Evolutionary conservation across 106 monocot genomes (phyloP).

Genomic region (Acorus calamus): DNA sequence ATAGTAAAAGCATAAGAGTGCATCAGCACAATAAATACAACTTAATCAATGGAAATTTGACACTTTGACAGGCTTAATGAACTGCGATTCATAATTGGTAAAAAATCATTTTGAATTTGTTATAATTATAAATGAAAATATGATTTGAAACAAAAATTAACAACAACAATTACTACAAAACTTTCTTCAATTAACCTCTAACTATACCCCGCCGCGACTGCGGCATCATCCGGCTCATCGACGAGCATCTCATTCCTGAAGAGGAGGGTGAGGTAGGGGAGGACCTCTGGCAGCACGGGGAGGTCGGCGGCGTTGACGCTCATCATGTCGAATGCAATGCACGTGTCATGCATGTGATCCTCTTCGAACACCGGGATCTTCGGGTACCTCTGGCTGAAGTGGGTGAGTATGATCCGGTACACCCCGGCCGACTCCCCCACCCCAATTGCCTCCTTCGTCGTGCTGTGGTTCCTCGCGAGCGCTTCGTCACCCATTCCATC

Average conservation of each 20-base stretch:
- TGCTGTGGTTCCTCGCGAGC: slow-evolving; percentile 83
- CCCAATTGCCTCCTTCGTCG: slow-evolving; percentile 77
- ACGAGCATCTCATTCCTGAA: slow-evolving; percentile 64
- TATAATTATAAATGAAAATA: too few relatives aligned
- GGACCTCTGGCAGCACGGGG: slow-evolving; percentile 61
- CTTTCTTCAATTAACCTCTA: too few relatives aligned
- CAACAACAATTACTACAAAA: too few relatives aligned
- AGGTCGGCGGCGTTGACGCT: slow-evolving; percentile 76
- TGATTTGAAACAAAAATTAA: too few relatives aligned
- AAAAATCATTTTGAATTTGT: too few relatives aligned
- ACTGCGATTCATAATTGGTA: too few relatives aligned
- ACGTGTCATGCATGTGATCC: slow-evolving; percentile 69
- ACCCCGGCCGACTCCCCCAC: slow-evolving; percentile 61
- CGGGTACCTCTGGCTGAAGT: slow-evolving; percentile 96
- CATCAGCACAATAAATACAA: too few relatives aligned
- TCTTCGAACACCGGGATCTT: slow-evolving; percentile 91
- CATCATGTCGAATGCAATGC: slow-evolving; percentile 93
- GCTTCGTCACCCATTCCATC: slow-evolving; percentile 83
- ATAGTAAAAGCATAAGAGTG: too few relatives aligned
- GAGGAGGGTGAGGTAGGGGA: slow-evolving; percentile 70
- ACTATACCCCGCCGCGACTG: slow-evolving; percentile 8
- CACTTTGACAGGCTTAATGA: too few relatives aligned
- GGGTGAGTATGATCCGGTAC: slow-evolving; percentile 79
- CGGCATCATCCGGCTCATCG: slow-evolving; percentile 52
- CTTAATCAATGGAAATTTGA: too few relatives aligned